Conservation (phyloP, 208 protist species). For the Trypanosoma conorhini region DNA sequence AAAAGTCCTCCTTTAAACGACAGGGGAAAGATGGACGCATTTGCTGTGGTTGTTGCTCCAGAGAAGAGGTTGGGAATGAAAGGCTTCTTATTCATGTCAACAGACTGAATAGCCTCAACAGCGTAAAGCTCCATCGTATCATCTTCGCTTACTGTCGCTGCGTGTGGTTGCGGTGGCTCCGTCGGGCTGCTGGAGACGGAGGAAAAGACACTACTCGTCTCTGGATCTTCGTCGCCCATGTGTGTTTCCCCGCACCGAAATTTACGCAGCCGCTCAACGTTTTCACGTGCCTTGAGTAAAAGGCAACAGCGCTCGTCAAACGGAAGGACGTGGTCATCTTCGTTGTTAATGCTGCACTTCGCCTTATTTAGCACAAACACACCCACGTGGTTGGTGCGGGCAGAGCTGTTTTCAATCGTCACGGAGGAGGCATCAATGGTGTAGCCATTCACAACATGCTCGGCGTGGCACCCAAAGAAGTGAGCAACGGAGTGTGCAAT, state of each 20-base stretch:
- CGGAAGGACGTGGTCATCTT: conserved; percentile 26
- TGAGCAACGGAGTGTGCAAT: conserved; percentile 76
- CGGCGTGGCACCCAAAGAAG: conserved; percentile 65
- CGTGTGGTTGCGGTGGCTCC: background rate
- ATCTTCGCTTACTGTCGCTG: background rate
- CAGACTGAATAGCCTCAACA: background rate
- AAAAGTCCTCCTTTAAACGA: conserved; percentile 64
- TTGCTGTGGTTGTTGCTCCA: background rate
- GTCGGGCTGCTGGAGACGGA: background rate
- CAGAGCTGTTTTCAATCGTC: conserved; percentile 70
- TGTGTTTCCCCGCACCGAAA: background rate
- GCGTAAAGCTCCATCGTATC: background rate
- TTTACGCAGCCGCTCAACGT: background rate
- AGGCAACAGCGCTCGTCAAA: conserved; percentile 43
- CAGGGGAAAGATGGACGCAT: conserved; percentile 4
- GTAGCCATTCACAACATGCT: conserved; percentile 77
- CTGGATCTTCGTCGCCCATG: background rate
- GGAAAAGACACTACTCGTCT: background rate
- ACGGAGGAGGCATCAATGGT: conserved; percentile 74
- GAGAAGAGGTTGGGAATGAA: background rate
- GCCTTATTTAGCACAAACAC: conserved; percentile 65
- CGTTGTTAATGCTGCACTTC: conserved; percentile 65
- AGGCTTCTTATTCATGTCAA: background rate
- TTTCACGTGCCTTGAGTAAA: conserved; percentile 18
- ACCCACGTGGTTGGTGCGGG: conserved; percentile 62